phyloP scores from a whole-genome alignment of 441 rosid genomes.

The Metrosideros polymorpha region DNA sequence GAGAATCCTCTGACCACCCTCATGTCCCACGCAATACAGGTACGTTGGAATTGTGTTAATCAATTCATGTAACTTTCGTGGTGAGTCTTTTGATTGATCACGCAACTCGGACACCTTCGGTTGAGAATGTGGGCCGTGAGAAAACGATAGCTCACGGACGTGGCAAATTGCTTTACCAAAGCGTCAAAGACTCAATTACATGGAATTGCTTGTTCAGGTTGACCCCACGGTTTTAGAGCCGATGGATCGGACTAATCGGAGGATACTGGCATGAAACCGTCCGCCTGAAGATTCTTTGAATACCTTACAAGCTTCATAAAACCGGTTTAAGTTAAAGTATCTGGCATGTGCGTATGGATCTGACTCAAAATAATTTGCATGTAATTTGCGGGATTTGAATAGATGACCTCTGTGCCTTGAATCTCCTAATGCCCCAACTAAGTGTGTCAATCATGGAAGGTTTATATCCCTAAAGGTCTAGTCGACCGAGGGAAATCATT shows the following conservation, averaged over 20 bases:
- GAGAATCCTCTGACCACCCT: not conserved
- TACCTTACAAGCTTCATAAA: not conserved
- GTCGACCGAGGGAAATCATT: too few relatives aligned
- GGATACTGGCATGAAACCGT: not conserved
- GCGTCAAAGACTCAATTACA: not conserved
- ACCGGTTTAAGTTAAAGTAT: not conserved
- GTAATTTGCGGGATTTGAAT: not conserved
- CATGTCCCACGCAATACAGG: not conserved
- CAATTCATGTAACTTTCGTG: not conserved
- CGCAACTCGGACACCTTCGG: not conserved
- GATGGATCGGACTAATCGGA: not conserved
- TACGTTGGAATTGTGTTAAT: not conserved
- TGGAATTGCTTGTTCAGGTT: not conserved
- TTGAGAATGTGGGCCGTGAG: not conserved
- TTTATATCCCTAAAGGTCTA: not conserved
- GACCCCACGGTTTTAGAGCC: not conserved
- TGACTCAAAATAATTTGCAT: not conserved
- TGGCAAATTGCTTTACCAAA: not conserved
- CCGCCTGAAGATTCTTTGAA: not conserved
- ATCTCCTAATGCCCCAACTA: not conserved
- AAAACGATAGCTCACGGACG: not conserved
- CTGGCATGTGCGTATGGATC: not conserved
- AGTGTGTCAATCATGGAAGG: not conserved
- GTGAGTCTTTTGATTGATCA: not conserved
- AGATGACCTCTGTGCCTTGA: rapidly evolving